Evolutionary conservation across 202 grass and related monocot genomes (phyloP).

Genomic region (Dendrocalamus latiflorus): DNA sequence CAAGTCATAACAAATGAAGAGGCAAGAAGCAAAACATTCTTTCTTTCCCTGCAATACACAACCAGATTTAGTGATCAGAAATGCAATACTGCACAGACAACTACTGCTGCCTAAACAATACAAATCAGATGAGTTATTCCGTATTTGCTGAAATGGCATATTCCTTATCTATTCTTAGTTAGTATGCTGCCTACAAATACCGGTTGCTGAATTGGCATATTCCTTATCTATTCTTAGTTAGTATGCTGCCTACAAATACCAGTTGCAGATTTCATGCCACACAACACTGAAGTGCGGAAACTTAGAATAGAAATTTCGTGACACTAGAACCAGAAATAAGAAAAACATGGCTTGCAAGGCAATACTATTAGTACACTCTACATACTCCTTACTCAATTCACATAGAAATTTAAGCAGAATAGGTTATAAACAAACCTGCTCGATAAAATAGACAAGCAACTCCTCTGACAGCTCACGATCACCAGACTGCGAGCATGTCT

Average conservation of each 20-base stretch:
- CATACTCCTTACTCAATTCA: background rate
- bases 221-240: too few relatives aligned
- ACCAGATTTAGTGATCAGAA: constrained; percentile 19
- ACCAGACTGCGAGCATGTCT: too few relatives aligned
- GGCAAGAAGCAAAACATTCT: constrained; percentile 92
- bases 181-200: background rate
- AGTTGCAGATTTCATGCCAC: background rate
- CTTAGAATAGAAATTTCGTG: background rate
- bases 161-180: constrained; percentile 6
- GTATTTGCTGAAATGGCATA: background rate
- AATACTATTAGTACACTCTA: background rate
- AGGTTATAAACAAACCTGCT: constrained; percentile 45
- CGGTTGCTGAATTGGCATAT: too few relatives aligned
- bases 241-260: too few relatives aligned
- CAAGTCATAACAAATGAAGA: too few relatives aligned
- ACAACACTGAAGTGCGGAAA: background rate
- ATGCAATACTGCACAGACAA: background rate
- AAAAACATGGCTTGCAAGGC: background rate
- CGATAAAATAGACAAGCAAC: too few relatives aligned
- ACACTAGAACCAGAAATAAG: constrained; percentile 13
- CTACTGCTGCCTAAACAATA: background rate
- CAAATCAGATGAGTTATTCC: background rate
- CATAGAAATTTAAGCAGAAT: background rate
- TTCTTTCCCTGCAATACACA: constrained; percentile 76
- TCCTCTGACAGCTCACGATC: too few relatives aligned